Conservation (phyloP, 2,329 filamentous ascomycete genomes). For the Stagonosporopsis vannaccii region DNA sequence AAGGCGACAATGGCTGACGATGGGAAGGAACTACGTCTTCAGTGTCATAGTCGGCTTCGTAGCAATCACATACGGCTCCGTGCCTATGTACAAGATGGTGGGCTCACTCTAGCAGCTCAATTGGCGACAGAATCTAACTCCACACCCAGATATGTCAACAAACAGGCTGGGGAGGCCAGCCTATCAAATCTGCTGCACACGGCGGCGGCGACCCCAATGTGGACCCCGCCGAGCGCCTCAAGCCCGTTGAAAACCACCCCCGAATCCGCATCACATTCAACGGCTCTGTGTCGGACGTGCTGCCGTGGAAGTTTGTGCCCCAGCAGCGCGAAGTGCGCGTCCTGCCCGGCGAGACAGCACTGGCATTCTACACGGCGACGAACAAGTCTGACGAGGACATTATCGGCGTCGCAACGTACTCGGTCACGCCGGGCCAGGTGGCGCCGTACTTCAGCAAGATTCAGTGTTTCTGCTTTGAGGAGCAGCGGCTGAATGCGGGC, state of each 20-base stretch:
- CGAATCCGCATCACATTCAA: constrained; percentile 96
- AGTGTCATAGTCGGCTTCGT: constrained; percentile 82
- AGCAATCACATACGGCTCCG: constrained; percentile 81
- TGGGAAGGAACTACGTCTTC: constrained; percentile 71
- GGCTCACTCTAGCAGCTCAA: constrained; percentile 12
- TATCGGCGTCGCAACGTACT: constrained; percentile 97
- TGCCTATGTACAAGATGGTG: constrained; percentile 89
- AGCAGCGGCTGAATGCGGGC: constrained; percentile 88
- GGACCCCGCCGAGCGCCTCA: constrained; percentile 78
- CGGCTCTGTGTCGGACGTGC: constrained; percentile 89
- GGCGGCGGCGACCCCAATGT: constrained; percentile 59
- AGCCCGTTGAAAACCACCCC: constrained; percentile 79
- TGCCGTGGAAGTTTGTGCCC: constrained; percentile 96
- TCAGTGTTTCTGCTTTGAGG: constrained; percentile 99
- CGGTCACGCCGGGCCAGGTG: constrained; percentile 92
- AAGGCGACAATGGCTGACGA: constrained; percentile 7
- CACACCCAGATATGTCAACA: constrained; percentile 75
- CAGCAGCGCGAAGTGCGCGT: constrained; percentile 97
- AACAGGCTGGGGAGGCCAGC: constrained; percentile 91
- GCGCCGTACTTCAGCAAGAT: constrained; percentile 99
- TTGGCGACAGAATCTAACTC: background rate
- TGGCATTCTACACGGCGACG: constrained; percentile 97
- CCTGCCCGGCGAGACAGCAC: constrained; percentile 91
- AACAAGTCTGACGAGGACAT: constrained; percentile 92
- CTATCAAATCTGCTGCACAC: constrained; percentile 80